Base-by-base conservation (phyloP, 2,329 filamentous ascomycete species). In the Aspergillus hiratsukae region DNA sequence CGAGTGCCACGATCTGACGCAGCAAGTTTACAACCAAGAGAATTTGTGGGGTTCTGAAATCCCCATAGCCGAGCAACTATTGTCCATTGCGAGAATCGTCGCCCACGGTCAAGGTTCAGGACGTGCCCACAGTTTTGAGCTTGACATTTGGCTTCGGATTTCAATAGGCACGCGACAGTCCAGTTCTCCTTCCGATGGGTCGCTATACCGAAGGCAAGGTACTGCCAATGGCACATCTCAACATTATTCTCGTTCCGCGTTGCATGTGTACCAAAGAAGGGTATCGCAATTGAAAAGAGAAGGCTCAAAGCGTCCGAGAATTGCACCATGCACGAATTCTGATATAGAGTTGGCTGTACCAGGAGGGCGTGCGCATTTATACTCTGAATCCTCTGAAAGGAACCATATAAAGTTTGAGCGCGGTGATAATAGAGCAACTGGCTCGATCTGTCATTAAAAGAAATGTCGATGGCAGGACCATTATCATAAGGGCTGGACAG, bases 151-250 rank as follows among this genome's bases (percentile, higher is more conserved):
- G 70, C 64, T 56, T 72, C 66, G 4, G 74, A 73, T 40, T 61
- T 71, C 45, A 77, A 53, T 5, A 78, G 56, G 54, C 71, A 77
- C 14, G 73, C 73, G 17, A 73, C 66, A 9, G 69, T 72, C 66
- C 68, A 69, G 35, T 70, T 61, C 23, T 72, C 65, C 31, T 69
- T 59, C 5, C 65, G 67, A 52, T 74, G 67, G 9, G 63, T 72
- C 2, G 71, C 70, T 17, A 72, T 69, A 19, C 73, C 75, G 21
- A 76, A 65, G 17, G 73, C 57, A n/a, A 77, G 72, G 46, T 76
- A 76, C 55, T 66, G 68, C 71, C 72, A 75, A 49, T 69, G 66
- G 58, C 75, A 76, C 10, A 61, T 54, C 23, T 58, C 57, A 52
- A 46, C 49, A 19, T 48, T 55, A 28, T 56, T 43, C 19, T 50